These are phyloP conservation scores for Penicillium manginii DNA, from an alignment of 495 filamentous ascomycete genomes.

Conservation along the genomic window DNA sequence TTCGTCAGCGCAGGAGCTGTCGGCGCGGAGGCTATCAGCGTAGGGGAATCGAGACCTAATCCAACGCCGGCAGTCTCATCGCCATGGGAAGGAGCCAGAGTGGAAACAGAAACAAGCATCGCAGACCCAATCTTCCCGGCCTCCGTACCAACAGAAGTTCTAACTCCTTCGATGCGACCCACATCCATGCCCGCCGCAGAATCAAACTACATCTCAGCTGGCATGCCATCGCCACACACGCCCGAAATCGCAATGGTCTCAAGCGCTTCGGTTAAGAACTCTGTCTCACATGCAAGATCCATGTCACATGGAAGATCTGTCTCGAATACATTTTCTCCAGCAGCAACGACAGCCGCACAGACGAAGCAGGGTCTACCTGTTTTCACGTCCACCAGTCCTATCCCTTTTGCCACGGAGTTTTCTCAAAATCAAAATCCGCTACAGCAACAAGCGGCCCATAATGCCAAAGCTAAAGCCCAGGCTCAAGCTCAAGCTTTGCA, in stretches of 20 bases:
- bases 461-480: not conserved
- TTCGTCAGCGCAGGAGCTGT: not conserved
- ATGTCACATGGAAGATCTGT: slow-evolving; percentile 13
- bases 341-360: slow-evolving; percentile 33
- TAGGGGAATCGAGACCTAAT: too few species aligned
- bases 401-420: slow-evolving; percentile 47
- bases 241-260: slow-evolving; percentile 15
- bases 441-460: not conserved
- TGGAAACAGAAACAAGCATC: slow-evolving; percentile 2
- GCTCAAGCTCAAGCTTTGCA: not conserved
- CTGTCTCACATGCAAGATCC: slow-evolving; percentile 14
- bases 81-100: not conserved
- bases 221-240: slow-evolving; percentile 26
- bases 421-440: too few species aligned
- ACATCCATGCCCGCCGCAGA: slow-evolving; percentile 6
- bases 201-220: slow-evolving; percentile 10
- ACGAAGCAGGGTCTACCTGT: slow-evolving; percentile 53
- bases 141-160: not conserved
- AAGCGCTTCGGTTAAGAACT: slow-evolving; percentile 11
- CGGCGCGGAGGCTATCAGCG: too few species aligned
- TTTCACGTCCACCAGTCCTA: slow-evolving; percentile 54
- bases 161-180: slow-evolving; percentile 5
- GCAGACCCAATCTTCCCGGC: not conserved
- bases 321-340: slow-evolving; percentile 33
- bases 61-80: not conserved